Evolutionary conservation across 2,329 filamentous ascomycete genomes (phyloP).

Genomic region (Myriosclerotinia scirpicola): DNA sequence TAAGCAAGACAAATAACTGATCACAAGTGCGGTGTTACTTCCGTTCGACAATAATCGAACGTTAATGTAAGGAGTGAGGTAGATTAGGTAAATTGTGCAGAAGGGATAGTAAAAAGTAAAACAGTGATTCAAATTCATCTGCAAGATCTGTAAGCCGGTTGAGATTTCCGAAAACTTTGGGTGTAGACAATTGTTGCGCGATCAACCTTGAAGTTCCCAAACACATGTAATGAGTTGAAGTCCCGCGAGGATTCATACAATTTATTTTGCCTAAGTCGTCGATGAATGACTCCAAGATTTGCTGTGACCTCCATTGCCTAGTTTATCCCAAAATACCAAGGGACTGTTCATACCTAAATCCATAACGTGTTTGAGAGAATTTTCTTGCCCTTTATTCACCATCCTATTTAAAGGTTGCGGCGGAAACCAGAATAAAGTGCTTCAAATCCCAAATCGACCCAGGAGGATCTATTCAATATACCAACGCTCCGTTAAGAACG

Average conservation of each 20-base stretch:
- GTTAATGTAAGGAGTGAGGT: conserved; percentile 7
- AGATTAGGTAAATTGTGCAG: not conserved
- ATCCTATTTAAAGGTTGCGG: conserved; percentile 39
- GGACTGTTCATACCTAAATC: not conserved
- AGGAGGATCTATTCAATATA: conserved; percentile 42
- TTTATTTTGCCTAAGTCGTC: too few species aligned
- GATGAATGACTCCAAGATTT: not conserved
- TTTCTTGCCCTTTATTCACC: conserved; percentile 41
- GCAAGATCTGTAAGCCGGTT: conserved; percentile 12
- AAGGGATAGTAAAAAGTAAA: not conserved
- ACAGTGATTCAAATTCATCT: conserved; percentile 12
- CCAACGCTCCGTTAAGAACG: conserved; percentile 83
- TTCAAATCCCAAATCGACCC: conserved; percentile 38
- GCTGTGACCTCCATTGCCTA: not conserved
- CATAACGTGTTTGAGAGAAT: conserved; percentile 37
- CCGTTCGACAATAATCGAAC: conserved; percentile 2
- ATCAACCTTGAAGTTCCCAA: not conserved
- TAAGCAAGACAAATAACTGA: not conserved
- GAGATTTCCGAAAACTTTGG: not conserved
- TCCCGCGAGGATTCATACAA: not conserved
- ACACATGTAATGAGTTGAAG: not conserved
- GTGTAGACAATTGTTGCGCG: not conserved
- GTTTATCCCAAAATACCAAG: not conserved
- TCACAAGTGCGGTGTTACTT: not conserved
- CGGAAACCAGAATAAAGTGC: conserved; percentile 39